Conservation (phyloP, 306 rosid genomes). For the Carpinus viminea region DNA sequence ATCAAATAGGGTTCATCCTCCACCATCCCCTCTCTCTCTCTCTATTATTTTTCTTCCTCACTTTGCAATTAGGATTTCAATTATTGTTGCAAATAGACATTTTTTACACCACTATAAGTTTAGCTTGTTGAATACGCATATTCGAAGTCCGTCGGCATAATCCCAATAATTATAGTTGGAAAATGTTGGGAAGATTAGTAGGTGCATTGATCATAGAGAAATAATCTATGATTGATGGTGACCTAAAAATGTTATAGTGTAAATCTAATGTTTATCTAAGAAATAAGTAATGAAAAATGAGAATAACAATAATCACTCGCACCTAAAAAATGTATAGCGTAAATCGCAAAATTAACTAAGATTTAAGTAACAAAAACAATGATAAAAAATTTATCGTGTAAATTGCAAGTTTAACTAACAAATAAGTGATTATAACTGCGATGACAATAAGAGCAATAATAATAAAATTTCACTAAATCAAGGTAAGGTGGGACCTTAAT, state of each 20-base stretch:
- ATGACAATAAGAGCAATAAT: not conserved
- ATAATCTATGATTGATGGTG: not conserved
- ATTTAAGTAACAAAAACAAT: not conserved
- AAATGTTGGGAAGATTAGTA: not conserved
- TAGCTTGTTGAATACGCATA: not conserved
- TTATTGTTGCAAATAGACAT: not conserved
- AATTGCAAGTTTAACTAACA: not conserved
- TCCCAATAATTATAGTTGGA: not conserved
- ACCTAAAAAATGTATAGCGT: no score
- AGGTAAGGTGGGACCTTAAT: no score
- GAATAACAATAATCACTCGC: no score
- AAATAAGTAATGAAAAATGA: no score
- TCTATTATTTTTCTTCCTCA: slow-evolving; percentile 1
- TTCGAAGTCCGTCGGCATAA: not conserved
- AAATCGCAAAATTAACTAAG: no score
- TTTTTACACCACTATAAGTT: not conserved
- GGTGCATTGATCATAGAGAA: not conserved
- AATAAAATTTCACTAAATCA: not conserved
- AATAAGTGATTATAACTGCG: not conserved
- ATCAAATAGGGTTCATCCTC: no score
- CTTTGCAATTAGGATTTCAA: slow-evolving; percentile 21
- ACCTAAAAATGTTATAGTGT: not conserved
- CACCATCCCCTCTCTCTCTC: not conserved
- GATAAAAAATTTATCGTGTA: not conserved
- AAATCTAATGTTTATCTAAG: no score